Evolutionary conservation across 2,329 filamentous ascomycete genomes (phyloP), one percentile per base, ranked within the genome.

Genomic region (Aspergillus ochraceoroseus): DNA sequence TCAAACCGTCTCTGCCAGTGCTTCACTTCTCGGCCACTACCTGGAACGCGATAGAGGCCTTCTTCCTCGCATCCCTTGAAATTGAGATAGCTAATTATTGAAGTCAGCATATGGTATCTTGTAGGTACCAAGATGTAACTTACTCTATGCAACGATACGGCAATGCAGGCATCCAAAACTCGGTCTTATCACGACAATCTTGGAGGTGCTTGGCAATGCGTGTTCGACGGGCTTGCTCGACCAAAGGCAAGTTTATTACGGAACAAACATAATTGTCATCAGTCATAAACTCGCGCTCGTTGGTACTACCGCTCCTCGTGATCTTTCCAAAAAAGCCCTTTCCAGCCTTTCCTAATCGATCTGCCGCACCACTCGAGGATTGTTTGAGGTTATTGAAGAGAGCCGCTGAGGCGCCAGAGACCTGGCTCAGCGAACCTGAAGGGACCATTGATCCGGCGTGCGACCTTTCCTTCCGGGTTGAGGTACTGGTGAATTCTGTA

Each of bases 81-180:
- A 64, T 95, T 95, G 37, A 96, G 72, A 62, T 94, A 95, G 67
- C 76, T 79, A 31, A 46, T 29, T n/a, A n/a, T 47, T 54, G 22
- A 34, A n/a, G 41, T 54, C 38, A 56, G 48, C 38, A 19, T 35
- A n/a, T 13, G 15, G 12, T 2, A 12, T 20, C 12, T 17, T 15
- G 30, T 11, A 28, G 14, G 12, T 6, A 17, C 12, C 5, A 12
- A 23, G 18, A n/a, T 15, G 2, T 25, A 25, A 69, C 75, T 59
- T 67, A 80, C 73, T 96, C 90, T 51, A 96, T 95, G 43, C 88
- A 94, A 48, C 90, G 77, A 85, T 90, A 95, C 0, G 90, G 89
- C 43, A 96, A 82, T 5, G 88, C 86, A 8, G 90, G 90, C 89
- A 96, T 95, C 90, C 90, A 96, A 59, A 94, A 96, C 59, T 95